A percentile compares a stretch with the other conserved stretches of the same genome.
Evolutionary conservation across 371 early-diverging fungal genomes (phyloP).

Genomic region (Mucor plumbeus): DNA sequence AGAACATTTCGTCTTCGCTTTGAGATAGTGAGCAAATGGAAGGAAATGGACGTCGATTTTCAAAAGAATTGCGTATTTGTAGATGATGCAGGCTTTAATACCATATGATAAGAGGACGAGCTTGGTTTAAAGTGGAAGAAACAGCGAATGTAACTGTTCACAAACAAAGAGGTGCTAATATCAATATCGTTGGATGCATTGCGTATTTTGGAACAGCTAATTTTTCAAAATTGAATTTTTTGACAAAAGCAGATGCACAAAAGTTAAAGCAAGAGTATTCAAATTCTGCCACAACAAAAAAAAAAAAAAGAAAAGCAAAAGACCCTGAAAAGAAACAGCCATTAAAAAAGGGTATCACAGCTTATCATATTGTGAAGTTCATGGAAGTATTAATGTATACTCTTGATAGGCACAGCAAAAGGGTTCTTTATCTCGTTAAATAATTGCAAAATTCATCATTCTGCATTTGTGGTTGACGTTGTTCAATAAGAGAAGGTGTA

Average conservation of each 20-base stretch:
- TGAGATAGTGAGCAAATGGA: slow-evolving; percentile 14
- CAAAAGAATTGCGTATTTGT: slow-evolving; percentile 21
- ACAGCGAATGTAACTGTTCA: slow-evolving; percentile 14
- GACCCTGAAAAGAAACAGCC: too few relatives aligned
- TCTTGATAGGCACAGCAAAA: slow-evolving; percentile 12
- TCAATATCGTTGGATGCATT: slow-evolving; percentile 22
- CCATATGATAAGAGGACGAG: slow-evolving; percentile 17
- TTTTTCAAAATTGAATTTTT: slow-evolving; percentile 14
- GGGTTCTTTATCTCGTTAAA: background rate
- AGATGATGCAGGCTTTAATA: slow-evolving; percentile 18
- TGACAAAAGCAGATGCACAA: slow-evolving; percentile 11
- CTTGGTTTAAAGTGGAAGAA: slow-evolving; percentile 17
- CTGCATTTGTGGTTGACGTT: too few relatives aligned
- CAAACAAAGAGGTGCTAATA: slow-evolving; percentile 7
- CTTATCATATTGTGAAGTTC: slow-evolving; percentile 22
- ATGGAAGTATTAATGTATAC: slow-evolving; percentile 14
- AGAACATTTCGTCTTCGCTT: slow-evolving; percentile 17
- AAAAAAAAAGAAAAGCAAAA: slow-evolving; percentile 17
- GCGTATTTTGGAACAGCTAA: slow-evolving; percentile 16
- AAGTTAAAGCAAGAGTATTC: slow-evolving; percentile 11
- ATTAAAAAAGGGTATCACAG: slow-evolving; percentile 16
- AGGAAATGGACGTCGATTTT: slow-evolving; percentile 14
- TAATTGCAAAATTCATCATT: too few relatives aligned
- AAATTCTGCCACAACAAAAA: slow-evolving; percentile 7
- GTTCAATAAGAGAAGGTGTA: too few relatives aligned